These are phyloP conservation scores for Lasiodiplodia sp. DNA, from an alignment of 2,329 filamentous ascomycete species.

Conservation along the genomic window DNA sequence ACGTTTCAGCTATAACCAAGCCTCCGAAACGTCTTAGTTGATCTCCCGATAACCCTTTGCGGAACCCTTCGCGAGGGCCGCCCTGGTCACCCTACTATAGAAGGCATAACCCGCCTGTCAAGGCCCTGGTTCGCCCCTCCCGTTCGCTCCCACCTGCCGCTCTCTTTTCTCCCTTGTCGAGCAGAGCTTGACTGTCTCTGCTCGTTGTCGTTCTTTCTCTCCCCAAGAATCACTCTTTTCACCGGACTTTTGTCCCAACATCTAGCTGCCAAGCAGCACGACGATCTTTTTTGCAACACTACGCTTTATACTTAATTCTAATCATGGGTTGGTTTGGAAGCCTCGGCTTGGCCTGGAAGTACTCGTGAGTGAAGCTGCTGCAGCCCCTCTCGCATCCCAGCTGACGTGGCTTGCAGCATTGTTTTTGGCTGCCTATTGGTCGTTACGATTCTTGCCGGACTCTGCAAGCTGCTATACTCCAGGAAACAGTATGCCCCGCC, in stretches of 20 bases:
- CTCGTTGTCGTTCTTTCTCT: slow-evolving; percentile 19
- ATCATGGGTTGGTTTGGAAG: slow-evolving; percentile 39
- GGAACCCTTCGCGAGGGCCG: slow-evolving; percentile 12
- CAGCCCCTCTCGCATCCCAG: background rate
- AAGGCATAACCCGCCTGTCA: slow-evolving; percentile 16
- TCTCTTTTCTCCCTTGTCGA: slow-evolving; percentile 16
- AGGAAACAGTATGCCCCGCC: slow-evolving; percentile 42
- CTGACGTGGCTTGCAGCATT: slow-evolving; percentile 38
- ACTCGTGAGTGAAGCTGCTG: slow-evolving; percentile 39
- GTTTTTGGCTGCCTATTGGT: slow-evolving; percentile 44
- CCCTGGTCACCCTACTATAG: slow-evolving; percentile 27
- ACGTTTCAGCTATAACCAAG: slow-evolving; percentile 29
- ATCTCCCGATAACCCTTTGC: slow-evolving; percentile 20
- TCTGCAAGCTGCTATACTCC: slow-evolving; percentile 45
- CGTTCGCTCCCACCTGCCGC: slow-evolving; percentile 3
- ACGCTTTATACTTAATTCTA: slow-evolving; percentile 19
- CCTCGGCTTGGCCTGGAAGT: slow-evolving; percentile 47
- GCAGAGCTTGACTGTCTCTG: slow-evolving; percentile 21
- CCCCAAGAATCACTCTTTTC: background rate
- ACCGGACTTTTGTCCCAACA: slow-evolving; percentile 1
- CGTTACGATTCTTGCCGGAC: slow-evolving; percentile 42
- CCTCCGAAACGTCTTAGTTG: slow-evolving; percentile 21
- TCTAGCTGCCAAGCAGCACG: slow-evolving; percentile 16
- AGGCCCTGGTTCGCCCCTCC: slow-evolving; percentile 24
- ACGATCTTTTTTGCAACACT: slow-evolving; percentile 8